Conservation (phyloP, 2,329 filamentous ascomycete species). For the Fusarium protoensiforme region DNA sequence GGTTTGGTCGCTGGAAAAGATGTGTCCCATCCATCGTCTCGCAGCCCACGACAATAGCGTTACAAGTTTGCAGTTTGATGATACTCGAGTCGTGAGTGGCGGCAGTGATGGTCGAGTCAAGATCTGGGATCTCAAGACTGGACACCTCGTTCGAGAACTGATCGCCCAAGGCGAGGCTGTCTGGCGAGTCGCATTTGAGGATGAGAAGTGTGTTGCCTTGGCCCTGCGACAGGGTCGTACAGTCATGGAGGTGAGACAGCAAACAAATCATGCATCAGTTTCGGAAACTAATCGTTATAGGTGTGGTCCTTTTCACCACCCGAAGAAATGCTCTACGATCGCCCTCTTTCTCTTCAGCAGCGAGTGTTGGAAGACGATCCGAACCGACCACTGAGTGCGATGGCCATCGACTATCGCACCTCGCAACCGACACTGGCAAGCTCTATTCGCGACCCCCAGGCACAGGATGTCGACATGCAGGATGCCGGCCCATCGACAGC, state of each 20-base stretch:
- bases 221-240: constrained; percentile 86
- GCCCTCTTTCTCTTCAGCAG: constrained; percentile 62
- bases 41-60: constrained; percentile 99
- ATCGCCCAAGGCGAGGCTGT: constrained; percentile 93
- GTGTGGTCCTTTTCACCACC: constrained; percentile 96
- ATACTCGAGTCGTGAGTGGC: constrained; percentile 93
- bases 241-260: constrained; percentile 92
- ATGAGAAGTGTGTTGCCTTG: constrained; percentile 97
- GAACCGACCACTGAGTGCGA: constrained; percentile 62
- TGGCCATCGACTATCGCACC: constrained; percentile 57
- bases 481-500: constrained; percentile 68
- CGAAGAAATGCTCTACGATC: constrained; percentile 71
- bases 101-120: constrained; percentile 98
- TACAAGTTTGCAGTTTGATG: constrained; percentile 96
- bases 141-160: constrained; percentile 89
- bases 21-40: constrained; percentile 91
- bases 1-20: constrained; percentile 93
- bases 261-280: background rate
- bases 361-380: constrained; percentile 58
- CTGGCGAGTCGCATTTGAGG: constrained; percentile 97
- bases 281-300: constrained; percentile 58
- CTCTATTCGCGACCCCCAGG: constrained; percentile 48
- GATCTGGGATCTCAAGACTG: constrained; percentile 96
- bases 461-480: constrained; percentile 65
- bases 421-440: constrained; percentile 43